Base-by-base conservation (phyloP, 169 alveolate genomes). In the Plasmodium relictum region DNA sequence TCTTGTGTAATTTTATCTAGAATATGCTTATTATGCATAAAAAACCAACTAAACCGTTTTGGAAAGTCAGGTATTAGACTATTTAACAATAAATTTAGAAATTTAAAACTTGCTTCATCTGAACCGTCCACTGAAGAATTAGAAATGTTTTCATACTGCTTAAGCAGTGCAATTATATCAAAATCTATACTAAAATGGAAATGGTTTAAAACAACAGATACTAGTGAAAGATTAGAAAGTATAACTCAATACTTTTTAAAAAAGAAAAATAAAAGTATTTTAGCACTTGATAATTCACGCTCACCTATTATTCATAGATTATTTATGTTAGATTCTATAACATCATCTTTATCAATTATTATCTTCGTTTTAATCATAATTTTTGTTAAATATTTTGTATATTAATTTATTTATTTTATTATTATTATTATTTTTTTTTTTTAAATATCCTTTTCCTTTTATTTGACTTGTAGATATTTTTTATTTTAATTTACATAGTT, bases 71-170 rank as follows among this genome's bases (percentile, higher is more conserved):
- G 89, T 2, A 20, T 78, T 16, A 26, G 74, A 10, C 48, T 78
- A 70, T 78, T 78, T 78, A 78, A 78, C 63, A 62, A 20, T 22
- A 78, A 78, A 42, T 78, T 78, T 65, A 50, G 78, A 65, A 78
- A 78, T 24, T 56, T 78, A 9, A 78, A 65, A 69, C 56, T 78
- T 16, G 65, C 89, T 7, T 78, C 80, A 18, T 78, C 89, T 2
- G 89, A 78, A 65, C 89, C 89, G 6, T 78, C 89, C 3, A 78
- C 63, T 37, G 80, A 65, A 65, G 89, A 78, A 42, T 41, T 78
- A 24, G 89, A 78, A 65, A 78, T 24, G 3, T 65, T 78, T 65
- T 78, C 89, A n/a, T 78, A 63, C 42, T 78, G 62, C 9, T 70
- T 78, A 50, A 78, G 89, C 31, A 63, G 89, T 69, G 89, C 80